phyloP scores from a whole-genome alignment of 495 filamentous ascomycete genomes.

The Neurospora pannonica region DNA sequence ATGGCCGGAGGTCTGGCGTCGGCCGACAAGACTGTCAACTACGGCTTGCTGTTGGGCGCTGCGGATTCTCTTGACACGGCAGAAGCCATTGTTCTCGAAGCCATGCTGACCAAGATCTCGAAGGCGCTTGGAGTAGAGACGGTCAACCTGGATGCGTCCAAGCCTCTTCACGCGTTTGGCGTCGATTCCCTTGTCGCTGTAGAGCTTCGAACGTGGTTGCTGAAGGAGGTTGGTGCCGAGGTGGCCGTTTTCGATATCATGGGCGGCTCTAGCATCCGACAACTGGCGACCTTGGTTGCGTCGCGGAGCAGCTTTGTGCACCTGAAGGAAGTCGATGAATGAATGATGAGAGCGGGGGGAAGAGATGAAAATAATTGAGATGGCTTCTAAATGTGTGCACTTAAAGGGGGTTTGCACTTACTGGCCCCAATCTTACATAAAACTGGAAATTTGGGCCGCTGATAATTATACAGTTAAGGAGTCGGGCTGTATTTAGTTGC shows the following conservation, averaged over 20 bases:
- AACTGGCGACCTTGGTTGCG: neutral
- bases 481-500: too few relatives aligned
- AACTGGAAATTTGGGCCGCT: too few relatives aligned
- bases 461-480: too few relatives aligned
- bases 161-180: slow-evolving; percentile 33
- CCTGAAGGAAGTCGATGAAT: neutral
- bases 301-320: neutral
- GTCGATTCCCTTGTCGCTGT: slow-evolving; percentile 50
- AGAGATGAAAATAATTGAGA: too few relatives aligned
- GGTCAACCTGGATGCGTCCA: slow-evolving; percentile 8
- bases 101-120: slow-evolving; percentile 20
- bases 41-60: neutral
- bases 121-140: slow-evolving; percentile 20
- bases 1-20: neutral
- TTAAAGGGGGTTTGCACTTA: too few relatives aligned
- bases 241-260: slow-evolving; percentile 43
- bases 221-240: slow-evolving; percentile 32
- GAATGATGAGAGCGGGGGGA: too few relatives aligned
- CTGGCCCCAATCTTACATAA: too few relatives aligned
- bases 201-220: slow-evolving; percentile 48
- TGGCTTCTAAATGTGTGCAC: too few relatives aligned
- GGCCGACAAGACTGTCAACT: neutral
- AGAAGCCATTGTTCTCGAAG: slow-evolving; percentile 12
- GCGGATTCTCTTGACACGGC: slow-evolving; percentile 3
- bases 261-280: slow-evolving; percentile 4